Base-by-base conservation (phyloP, 2,329 filamentous ascomycete genomes). In the Colletotrichum sublineola region DNA sequence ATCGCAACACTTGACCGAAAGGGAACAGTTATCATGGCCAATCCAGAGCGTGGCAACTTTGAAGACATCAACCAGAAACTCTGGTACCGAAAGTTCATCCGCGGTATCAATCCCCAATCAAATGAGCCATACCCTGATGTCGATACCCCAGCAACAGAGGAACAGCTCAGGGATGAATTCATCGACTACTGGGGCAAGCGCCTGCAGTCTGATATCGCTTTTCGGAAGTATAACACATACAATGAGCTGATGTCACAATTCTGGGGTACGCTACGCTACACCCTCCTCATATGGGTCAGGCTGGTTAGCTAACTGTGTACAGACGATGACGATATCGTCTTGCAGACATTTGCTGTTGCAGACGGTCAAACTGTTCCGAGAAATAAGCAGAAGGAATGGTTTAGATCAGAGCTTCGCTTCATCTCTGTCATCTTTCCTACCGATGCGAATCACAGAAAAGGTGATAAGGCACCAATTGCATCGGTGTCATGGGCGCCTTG, bases 51-150 rank as follows among this genome's bases (percentile, higher is more conserved):
- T 29, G 48, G 48, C n/a, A 52, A 52, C 1, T 6, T 24, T 52
- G 48, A 52, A 52, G 48, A 52, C 29, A 6, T 52, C 48, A 52
- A 29, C 48, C 48, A 52, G 48, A 52, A 1, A 52, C 48, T 52
- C 48, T 52, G 48, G 48, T 52, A 52, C 29, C 48, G 48, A 52
- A 52, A 52, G 48, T 52, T 52, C 48, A 52, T 52, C 15, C 48
- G 48, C 29, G 48, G 48, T 12, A 24, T 52, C n/a, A 52, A 24
- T 2, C 48, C 48, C 12, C 48, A 12, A 6, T 24, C 48, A 52
- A 52, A 52, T 24, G 48, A 52, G 1, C 48, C 48, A 24, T 52
- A 52, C 29, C 48, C 48, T 24, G 48, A 52, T 52, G 48, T 24
- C 12, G 48, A 52, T 24, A 52, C 48, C n/a, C 48, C 48, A 20